A percentile compares a stretch with the other conserved stretches of the same genome.
Conservation (phyloP, 2,329 filamentous ascomycete genomes). For the Pseudopithomyces maydicus region DNA sequence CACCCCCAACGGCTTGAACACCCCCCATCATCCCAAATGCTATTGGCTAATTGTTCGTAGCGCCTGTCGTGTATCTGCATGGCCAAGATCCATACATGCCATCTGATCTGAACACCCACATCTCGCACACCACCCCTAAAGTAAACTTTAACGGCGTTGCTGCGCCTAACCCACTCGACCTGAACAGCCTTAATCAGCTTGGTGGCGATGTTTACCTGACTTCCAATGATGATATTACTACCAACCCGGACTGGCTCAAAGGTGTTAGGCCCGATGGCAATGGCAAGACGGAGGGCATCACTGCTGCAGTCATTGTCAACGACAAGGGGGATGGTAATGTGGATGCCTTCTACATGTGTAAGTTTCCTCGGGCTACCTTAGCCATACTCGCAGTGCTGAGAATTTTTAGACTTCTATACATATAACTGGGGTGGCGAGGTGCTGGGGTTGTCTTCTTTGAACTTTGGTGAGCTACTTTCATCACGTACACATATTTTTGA, state of each 20-base stretch:
- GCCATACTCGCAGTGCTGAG: no score
- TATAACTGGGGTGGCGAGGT: constrained; percentile 61
- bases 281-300: constrained; percentile 58
- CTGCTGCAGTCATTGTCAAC: constrained; percentile 61
- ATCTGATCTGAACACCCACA: constrained; percentile 49
- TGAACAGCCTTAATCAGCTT: constrained; percentile 51
- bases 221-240: constrained; percentile 49
- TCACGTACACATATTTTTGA: neutral
- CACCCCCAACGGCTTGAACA: neutral
- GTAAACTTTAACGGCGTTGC: constrained; percentile 42
- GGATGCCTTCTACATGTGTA: constrained; percentile 66
- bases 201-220: constrained; percentile 52
- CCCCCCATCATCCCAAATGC: neutral
- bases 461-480: constrained; percentile 48
- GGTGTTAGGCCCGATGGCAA: constrained; percentile 59
- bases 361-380: no score
- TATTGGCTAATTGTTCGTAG: constrained; percentile 27
- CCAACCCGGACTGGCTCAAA: constrained; percentile 50
- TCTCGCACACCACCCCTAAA: constrained; percentile 48
- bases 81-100: constrained; percentile 50
- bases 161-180: constrained; percentile 44
- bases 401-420: constrained; percentile 56
- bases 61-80: constrained; percentile 53
- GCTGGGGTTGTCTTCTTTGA: constrained; percentile 42
- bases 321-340: constrained; percentile 59